Conservation (phyloP, 2,329 filamentous ascomycete species). For the Coleophoma crateriformis region DNA sequence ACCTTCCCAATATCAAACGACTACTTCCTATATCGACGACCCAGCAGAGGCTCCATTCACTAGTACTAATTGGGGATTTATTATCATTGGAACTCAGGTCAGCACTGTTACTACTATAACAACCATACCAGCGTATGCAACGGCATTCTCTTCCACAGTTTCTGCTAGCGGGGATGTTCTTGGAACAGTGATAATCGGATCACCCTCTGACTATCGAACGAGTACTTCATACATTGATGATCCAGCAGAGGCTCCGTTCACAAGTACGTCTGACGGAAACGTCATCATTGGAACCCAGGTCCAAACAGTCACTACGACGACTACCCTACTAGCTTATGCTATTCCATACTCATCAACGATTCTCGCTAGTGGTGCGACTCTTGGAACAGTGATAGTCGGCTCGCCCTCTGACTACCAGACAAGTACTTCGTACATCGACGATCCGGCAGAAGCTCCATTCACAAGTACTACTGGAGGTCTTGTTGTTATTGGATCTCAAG, state of each 20-base stretch:
- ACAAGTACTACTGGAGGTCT: background rate
- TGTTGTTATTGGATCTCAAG: background rate
- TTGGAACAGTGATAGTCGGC: background rate
- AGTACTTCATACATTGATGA: background rate
- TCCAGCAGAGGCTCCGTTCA: background rate
- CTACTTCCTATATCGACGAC: background rate
- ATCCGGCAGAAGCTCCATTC: background rate
- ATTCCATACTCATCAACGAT: background rate
- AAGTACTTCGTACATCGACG: background rate
- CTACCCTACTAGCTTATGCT: background rate
- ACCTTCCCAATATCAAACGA: background rate
- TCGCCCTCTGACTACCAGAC: background rate
- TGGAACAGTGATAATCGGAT: background rate
- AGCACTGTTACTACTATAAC: background rate
- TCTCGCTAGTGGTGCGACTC: background rate
- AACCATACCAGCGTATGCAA: background rate
- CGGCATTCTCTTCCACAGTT: background rate
- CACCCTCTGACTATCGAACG: background rate
- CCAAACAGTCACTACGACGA: background rate
- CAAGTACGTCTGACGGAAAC: background rate
- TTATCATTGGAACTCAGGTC: background rate
- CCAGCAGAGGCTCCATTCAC: background rate
- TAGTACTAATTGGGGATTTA: background rate
- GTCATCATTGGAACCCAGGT: background rate
- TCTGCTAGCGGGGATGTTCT: background rate